Percentiles rank a stretch among this genome's conserved stretches.
Conservation (phyloP, 2,329 filamentous ascomycete species). For the Trichoderma lentiforme region DNA sequence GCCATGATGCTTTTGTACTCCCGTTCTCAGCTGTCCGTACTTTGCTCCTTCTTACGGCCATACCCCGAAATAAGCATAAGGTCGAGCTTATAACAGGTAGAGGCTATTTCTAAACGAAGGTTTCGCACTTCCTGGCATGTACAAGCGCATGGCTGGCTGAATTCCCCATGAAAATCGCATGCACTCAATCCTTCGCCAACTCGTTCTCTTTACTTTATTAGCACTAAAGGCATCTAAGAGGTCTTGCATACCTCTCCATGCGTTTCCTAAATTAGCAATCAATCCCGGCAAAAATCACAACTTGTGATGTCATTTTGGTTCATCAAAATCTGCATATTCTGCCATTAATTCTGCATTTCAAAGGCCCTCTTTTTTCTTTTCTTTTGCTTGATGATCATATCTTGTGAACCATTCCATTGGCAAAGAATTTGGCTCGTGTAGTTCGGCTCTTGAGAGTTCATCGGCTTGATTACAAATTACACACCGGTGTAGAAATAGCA, state of each 20-base stretch:
- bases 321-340: not conserved
- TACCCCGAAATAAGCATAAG: not conserved
- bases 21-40: not conserved
- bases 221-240: not conserved
- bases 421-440: not conserved
- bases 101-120: not conserved
- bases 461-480: not conserved
- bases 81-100: not conserved
- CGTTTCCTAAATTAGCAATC: not conserved
- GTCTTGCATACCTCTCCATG: not conserved
- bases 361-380: not conserved
- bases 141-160: not conserved
- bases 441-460: not conserved
- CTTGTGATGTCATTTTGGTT: not conserved
- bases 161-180: not conserved
- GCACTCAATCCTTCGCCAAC: not conserved
- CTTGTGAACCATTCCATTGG: not conserved
- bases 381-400: not conserved
- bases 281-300: not conserved
- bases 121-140: not conserved
- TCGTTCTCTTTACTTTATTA: not conserved
- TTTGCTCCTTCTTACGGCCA: not conserved
- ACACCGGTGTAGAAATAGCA: conserved; percentile 12
- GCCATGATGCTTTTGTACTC: not conserved
- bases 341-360: not conserved